A percentile compares a stretch with the other conserved stretches of the same genome.
Conservation (phyloP, 1,139 yeast species). For the Magnusiomyces paraingens region DNA sequence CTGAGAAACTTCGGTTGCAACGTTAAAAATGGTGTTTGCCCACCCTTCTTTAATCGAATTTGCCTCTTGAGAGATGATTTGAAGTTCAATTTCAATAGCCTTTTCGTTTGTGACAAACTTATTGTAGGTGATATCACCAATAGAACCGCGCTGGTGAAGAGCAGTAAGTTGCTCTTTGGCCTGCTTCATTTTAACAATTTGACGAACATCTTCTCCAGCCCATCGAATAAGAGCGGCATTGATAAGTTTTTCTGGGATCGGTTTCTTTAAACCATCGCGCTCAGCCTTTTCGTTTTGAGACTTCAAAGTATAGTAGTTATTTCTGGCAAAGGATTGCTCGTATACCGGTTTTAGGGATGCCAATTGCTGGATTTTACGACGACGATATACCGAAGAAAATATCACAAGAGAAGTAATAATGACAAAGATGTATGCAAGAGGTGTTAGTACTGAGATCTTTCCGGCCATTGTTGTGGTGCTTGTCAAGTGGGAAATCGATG, state of each 20-base stretch:
- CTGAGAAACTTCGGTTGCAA: constrained; percentile 84
- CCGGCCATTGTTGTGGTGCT: constrained; percentile 26
- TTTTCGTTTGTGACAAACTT: constrained; percentile 73
- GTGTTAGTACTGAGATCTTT: constrained; percentile 72
- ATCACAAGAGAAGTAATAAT: constrained; percentile 61
- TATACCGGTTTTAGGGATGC: constrained; percentile 10
- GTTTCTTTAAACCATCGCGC: constrained; percentile 32
- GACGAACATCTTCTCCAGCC: constrained; percentile 65
- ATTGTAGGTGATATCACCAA: constrained; percentile 83
- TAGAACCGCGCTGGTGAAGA: constrained; percentile 79
- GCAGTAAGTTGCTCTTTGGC: constrained; percentile 59
- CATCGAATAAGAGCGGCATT: constrained; percentile 78
- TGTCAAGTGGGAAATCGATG: neutral
- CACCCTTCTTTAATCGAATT: constrained; percentile 70
- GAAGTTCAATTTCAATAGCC: constrained; percentile 71
- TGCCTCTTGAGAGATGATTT: constrained; percentile 73
- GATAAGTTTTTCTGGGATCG: constrained; percentile 72
- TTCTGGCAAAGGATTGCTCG: constrained; percentile 39
- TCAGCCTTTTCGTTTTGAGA: constrained; percentile 30
- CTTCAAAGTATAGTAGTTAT: constrained; percentile 56
- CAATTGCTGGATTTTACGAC: constrained; percentile 40
- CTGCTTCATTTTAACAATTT: constrained; percentile 66
- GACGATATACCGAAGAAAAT: constrained; percentile 69
- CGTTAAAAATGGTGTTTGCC: constrained; percentile 68
- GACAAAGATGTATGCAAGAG: constrained; percentile 70